phyloP scores from a whole-genome alignment of 495 filamentous ascomycete species.

The Haplographium delicatum region DNA sequence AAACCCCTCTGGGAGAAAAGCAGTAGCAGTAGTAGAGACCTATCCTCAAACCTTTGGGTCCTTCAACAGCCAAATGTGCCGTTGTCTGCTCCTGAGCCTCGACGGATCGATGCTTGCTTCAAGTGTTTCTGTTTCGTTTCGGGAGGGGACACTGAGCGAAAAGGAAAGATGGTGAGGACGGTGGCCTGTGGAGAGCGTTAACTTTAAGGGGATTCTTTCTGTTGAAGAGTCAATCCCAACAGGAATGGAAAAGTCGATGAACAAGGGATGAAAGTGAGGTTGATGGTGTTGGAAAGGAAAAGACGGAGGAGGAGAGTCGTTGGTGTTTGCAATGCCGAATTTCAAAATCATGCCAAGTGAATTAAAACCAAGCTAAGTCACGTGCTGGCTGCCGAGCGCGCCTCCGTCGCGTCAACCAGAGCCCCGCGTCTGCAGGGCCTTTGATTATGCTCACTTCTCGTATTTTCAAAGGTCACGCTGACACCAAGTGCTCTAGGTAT shows the following conservation, averaged over 20 bases:
- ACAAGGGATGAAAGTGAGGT: not conserved
- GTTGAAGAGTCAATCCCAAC: slow-evolving; percentile 1
- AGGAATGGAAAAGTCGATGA: not conserved
- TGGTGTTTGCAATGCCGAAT: not conserved
- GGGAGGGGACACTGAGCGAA: slow-evolving; percentile 11
- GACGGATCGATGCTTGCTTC: slow-evolving; percentile 14
- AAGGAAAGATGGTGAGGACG: slow-evolving; percentile 1
- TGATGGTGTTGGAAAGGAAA: not conserved
- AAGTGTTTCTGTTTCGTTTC: slow-evolving; percentile 22
- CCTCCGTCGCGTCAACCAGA: no score
- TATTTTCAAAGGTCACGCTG: no score
- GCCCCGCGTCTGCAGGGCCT: no score
- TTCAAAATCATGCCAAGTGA: no score
- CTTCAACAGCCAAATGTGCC: slow-evolving; percentile 18
- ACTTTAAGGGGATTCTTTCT: no score
- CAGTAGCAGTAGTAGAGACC: slow-evolving; percentile 28
- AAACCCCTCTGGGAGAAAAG: slow-evolving; percentile 23
- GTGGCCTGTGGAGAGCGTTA: not conserved
- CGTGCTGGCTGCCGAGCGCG: no score
- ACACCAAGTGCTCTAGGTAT: no score
- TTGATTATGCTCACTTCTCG: no score
- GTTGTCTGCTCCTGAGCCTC: slow-evolving; percentile 7
- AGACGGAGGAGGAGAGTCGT: not conserved
- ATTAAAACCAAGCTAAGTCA: no score
- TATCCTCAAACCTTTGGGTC: slow-evolving; percentile 29